Percentiles rank a stretch among this genome's conserved stretches.
These are phyloP conservation scores for Lentinula novae-zelandiae DNA, from an alignment of 1,284 basidiomycete genomes.

Conservation along the genomic window DNA sequence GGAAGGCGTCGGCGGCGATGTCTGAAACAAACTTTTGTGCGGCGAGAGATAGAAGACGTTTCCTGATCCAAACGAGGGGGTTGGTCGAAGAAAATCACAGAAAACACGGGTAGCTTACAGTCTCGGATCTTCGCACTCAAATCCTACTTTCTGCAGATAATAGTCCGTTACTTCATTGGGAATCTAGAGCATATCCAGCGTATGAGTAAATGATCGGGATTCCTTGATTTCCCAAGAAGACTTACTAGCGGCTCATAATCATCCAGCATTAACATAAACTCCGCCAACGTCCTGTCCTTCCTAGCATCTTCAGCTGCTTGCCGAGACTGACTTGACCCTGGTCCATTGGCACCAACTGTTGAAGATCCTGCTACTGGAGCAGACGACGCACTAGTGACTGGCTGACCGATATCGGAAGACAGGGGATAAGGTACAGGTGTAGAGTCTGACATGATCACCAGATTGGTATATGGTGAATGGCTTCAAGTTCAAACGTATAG, in stretches of 20 bases:
- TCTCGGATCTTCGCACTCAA: slow-evolving; percentile 92
- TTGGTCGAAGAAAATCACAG: not conserved
- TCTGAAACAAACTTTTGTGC: slow-evolving; percentile 99
- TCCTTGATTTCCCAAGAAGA: slow-evolving; percentile 14
- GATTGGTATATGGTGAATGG: too few species aligned
- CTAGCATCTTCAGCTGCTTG: slow-evolving; percentile 80
- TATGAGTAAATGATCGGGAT: not conserved
- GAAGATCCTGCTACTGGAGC: slow-evolving; percentile 26
- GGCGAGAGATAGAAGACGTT: slow-evolving; percentile 90
- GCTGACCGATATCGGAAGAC: slow-evolving; percentile 12
- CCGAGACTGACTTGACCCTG: slow-evolving; percentile 43
- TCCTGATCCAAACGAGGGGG: slow-evolving; percentile 44
- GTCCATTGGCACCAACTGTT: slow-evolving; percentile 14
- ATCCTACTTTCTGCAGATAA: slow-evolving; percentile 94
- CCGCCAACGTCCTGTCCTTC: slow-evolving; percentile 87
- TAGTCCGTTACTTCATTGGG: slow-evolving; percentile 99
- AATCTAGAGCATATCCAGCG: slow-evolving; percentile 55
- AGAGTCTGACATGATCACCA: not conserved
- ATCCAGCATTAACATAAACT: slow-evolving; percentile 95
- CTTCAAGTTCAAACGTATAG: not conserved
- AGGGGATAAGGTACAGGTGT: slow-evolving; percentile 26
- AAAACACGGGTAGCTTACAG: slow-evolving; percentile 52
- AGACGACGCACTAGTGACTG: slow-evolving; percentile 3
- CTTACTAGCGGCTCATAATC: slow-evolving; percentile 93
- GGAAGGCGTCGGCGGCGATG: slow-evolving; percentile 95